phyloP scores from a whole-genome alignment of 1,139 yeast genomes.

The Nakaseomyces glabratus region DNA sequence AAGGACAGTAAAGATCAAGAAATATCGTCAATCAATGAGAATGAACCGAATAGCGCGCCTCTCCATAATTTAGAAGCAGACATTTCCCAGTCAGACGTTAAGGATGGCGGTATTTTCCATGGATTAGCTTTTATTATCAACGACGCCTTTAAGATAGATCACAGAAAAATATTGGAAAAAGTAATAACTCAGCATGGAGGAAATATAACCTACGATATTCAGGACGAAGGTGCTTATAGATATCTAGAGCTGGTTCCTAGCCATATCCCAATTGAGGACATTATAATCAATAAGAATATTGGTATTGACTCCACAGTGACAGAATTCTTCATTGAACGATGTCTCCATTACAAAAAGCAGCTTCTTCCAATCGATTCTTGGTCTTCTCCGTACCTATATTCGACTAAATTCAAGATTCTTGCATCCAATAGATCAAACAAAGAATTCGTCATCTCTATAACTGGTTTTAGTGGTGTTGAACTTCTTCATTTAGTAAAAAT shows the following conservation, averaged over 20 bases:
- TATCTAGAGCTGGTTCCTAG: slow-evolving; percentile 19
- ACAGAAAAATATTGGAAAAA: slow-evolving; percentile 17
- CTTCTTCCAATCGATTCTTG: slow-evolving; percentile 49
- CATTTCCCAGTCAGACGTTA: neutral
- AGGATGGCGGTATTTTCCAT: slow-evolving; percentile 10
- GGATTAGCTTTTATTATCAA: slow-evolving; percentile 14
- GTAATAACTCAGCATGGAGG: slow-evolving; percentile 27
- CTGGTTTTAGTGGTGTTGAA: slow-evolving; percentile 84
- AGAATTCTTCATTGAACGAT: slow-evolving; percentile 83
- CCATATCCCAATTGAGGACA: slow-evolving; percentile 14
- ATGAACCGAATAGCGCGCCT: neutral
- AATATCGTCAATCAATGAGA: neutral
- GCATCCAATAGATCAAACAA: slow-evolving; percentile 11
- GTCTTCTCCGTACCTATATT: slow-evolving; percentile 52
- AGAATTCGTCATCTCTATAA: slow-evolving; percentile 47
- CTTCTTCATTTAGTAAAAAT: slow-evolving; percentile 64
- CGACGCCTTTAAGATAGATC: slow-evolving; percentile 15
- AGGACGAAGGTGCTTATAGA: neutral
- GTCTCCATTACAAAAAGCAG: slow-evolving; percentile 51
- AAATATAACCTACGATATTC: slow-evolving; percentile 2
- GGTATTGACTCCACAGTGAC: slow-evolving; percentile 35
- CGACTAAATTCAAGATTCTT: slow-evolving; percentile 30
- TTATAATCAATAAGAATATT: neutral
- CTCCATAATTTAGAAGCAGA: slow-evolving; percentile 2
- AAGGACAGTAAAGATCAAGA: slow-evolving; percentile 15